Evolutionary conservation across 441 rosid genomes (phyloP).

Genomic region (Arabidopsis hybrid): DNA sequence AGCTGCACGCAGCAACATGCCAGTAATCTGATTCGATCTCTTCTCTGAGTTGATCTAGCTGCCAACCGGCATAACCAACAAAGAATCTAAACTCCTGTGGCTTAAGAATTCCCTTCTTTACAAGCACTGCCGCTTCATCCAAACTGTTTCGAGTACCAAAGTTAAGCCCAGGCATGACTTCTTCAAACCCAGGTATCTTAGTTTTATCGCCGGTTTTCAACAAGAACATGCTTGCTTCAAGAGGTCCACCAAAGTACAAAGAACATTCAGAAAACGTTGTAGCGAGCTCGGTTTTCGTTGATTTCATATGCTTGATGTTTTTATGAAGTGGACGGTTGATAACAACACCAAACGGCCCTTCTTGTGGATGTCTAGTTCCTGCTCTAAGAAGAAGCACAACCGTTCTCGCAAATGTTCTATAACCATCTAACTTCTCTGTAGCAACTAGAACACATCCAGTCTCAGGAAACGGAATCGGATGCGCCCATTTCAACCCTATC

Average conservation of each 20-base stretch:
- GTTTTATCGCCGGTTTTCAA: slow-evolving; percentile 59
- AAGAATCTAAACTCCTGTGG: slow-evolving; percentile 91
- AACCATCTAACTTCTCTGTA: slow-evolving; percentile 90
- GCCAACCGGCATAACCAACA: slow-evolving; percentile 94
- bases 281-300: slow-evolving; percentile 74
- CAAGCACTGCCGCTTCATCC: slow-evolving; percentile 84
- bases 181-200: slow-evolving; percentile 75
- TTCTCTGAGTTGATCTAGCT: slow-evolving; percentile 83
- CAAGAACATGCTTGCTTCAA: slow-evolving; percentile 86
- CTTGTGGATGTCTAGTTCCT: slow-evolving; percentile 84
- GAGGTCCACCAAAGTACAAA: slow-evolving; percentile 91
- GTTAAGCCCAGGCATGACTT: slow-evolving; percentile 83
- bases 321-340: slow-evolving; percentile 88
- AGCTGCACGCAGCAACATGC: slow-evolving; percentile 88
- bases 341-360: slow-evolving; percentile 89
- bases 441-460: slow-evolving; percentile 94
- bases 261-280: slow-evolving; percentile 85
- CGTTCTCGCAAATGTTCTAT: slow-evolving; percentile 76
- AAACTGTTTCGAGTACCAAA: slow-evolving; percentile 82
- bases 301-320: slow-evolving; percentile 79
- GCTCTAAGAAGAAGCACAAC: slow-evolving; percentile 91
- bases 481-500: slow-evolving; percentile 82
- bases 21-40: slow-evolving; percentile 86
- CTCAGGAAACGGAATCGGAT: slow-evolving; percentile 89
- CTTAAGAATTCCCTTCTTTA: slow-evolving; percentile 75